phyloP scores from a whole-genome alignment of 805 yeast genomes.

The Starmerella etchellsii region DNA sequence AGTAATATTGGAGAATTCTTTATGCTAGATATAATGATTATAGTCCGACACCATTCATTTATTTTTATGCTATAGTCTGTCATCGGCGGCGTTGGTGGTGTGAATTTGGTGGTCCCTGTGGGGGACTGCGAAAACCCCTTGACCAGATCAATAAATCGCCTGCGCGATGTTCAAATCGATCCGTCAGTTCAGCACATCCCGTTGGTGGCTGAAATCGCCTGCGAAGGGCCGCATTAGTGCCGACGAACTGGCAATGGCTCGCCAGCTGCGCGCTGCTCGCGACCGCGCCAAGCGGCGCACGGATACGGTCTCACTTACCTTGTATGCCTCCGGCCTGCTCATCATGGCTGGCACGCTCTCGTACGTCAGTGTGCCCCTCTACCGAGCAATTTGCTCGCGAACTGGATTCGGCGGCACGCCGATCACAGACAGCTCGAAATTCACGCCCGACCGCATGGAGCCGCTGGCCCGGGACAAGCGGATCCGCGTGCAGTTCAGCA shows the following conservation, averaged over 20 bases:
- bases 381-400: conserved; percentile 80
- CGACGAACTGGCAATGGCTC: conserved; percentile 12
- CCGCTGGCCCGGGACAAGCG: conserved; percentile 80
- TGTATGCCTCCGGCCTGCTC: conserved; percentile 19
- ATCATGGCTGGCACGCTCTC: conserved; percentile 39
- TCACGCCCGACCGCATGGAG: conserved; percentile 73
- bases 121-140: too few species aligned
- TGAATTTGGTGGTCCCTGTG: too few species aligned
- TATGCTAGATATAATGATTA: neutral
- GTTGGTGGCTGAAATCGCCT: neutral
- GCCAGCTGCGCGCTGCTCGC: conserved; percentile 8
- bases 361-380: conserved; percentile 85
- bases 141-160: too few species aligned
- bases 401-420: conserved; percentile 97
- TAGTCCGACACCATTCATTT: neutral
- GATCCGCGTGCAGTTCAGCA: conserved; percentile 73
- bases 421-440: conserved; percentile 64
- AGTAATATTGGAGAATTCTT: neutral
- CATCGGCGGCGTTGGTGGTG: too few species aligned
- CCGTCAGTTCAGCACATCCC: neutral
- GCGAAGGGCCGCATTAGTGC: conserved; percentile 1
- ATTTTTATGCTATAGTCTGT: too few species aligned
- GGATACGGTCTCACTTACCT: conserved; percentile 16
- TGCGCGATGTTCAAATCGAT: too few species aligned
- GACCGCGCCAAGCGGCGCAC: conserved; percentile 8